These are phyloP conservation scores for Cucurbita maxima DNA, from an alignment of 306 rosid species.

Conservation along the genomic window DNA sequence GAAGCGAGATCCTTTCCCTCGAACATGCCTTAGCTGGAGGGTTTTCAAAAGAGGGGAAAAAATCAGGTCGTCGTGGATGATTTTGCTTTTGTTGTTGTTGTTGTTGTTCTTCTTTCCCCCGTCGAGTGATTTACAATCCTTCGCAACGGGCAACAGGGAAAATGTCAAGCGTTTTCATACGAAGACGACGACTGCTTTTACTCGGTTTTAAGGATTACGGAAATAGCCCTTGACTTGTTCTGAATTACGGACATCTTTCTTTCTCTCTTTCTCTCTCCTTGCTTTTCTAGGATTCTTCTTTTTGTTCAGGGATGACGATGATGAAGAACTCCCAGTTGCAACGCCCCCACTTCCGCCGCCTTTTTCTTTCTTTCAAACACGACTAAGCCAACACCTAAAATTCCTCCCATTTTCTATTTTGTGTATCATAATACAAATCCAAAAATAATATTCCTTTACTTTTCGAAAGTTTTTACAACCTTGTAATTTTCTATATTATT, in stretches of 20 bases:
- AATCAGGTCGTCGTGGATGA: not conserved
- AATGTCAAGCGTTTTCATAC: slow-evolving; percentile 2
- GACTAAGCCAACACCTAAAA: not conserved
- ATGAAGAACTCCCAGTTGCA: not conserved
- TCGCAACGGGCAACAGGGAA: not conserved
- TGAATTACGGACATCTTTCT: not conserved
- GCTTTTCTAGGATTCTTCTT: not conserved
- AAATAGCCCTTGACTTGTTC: slow-evolving; percentile 6
- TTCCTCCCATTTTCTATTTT: no score
- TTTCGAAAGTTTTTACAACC: no score
- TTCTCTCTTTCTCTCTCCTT: not conserved
- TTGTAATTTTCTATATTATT: no score
- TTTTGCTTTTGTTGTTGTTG: not conserved
- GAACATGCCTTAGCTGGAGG: slow-evolving; percentile 31
- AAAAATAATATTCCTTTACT: no score
- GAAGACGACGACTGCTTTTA: not conserved
- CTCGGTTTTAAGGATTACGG: not conserved
- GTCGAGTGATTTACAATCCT: not conserved
- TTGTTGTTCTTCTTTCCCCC: not conserved
- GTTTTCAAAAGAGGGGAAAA: not conserved
- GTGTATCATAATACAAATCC: no score
- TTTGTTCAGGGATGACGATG: not conserved
- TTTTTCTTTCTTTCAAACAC: not conserved
- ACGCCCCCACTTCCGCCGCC: not conserved
- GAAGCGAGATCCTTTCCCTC: slow-evolving; percentile 44